Percentiles rank a stretch among this genome's conserved stretches.
Evolutionary conservation across 768 basidiomycete species (phyloP).

Genomic region (Leccinellum rugosiceps): DNA sequence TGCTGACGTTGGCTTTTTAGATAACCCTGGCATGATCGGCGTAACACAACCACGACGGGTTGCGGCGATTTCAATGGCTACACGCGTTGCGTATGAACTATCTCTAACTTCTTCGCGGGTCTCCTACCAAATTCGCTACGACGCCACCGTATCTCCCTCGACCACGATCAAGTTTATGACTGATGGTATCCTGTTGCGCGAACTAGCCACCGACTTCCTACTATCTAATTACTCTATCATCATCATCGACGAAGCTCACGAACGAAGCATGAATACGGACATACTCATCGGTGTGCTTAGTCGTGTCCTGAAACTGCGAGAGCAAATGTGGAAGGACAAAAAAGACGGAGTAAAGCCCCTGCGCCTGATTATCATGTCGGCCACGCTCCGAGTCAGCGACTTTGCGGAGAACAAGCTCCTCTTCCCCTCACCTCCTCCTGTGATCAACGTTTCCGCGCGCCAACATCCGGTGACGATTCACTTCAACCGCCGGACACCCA

Average conservation of each 20-base stretch:
- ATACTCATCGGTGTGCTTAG: constrained; percentile 96
- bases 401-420: constrained; percentile 83
- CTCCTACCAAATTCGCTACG: constrained; percentile 97
- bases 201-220: constrained; percentile 90
- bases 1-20: constrained; percentile 38
- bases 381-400: constrained; percentile 90
- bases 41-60: constrained; percentile 97
- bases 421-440: constrained; percentile 83
- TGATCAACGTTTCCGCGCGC: constrained; percentile 84
- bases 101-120: constrained; percentile 76
- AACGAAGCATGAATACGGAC: constrained; percentile 97
- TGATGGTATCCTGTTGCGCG: constrained; percentile 92
- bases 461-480: constrained; percentile 96
- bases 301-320: constrained; percentile 84
- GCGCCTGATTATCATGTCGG: constrained; percentile 97
- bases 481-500: constrained; percentile 80
- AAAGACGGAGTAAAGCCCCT: constrained; percentile 79
- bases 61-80: constrained; percentile 94
- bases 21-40: constrained; percentile 97
- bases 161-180: constrained; percentile 99
- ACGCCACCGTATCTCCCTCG: constrained; percentile 83
- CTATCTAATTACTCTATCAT: constrained; percentile 92
- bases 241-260: constrained; percentile 97
- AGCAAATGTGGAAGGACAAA: constrained; percentile 82
- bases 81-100: constrained; percentile 91